phyloP scores from a whole-genome alignment of 1,139 yeast species.

The Geotrichum histeridarum region DNA sequence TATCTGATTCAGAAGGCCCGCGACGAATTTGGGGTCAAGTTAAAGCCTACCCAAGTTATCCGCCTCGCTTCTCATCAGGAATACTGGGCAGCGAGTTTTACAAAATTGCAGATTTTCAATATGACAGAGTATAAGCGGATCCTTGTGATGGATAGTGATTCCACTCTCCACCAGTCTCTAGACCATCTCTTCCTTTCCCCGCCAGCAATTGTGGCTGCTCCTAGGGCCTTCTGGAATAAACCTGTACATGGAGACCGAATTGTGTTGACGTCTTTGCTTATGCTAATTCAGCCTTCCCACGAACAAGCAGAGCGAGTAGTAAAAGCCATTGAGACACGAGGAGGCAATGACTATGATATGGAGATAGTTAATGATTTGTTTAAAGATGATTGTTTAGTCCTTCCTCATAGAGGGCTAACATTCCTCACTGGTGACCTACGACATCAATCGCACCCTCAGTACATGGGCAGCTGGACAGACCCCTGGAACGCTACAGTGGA shows the following conservation, averaged over 20 bases:
- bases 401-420: constrained; percentile 48
- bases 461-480: constrained; percentile 12
- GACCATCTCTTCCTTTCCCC: constrained; percentile 50
- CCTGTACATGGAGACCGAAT: constrained; percentile 2
- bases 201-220: constrained; percentile 36
- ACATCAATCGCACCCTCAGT: constrained; percentile 2
- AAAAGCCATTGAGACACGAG: constrained; percentile 34
- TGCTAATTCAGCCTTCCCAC: constrained; percentile 44
- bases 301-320: constrained; percentile 35
- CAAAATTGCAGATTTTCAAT: constrained; percentile 46
- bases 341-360: constrained; percentile 45
- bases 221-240: constrained; percentile 35
- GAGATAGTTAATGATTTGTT: constrained; percentile 45
- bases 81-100: constrained; percentile 47
- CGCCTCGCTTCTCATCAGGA: constrained; percentile 27
- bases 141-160: constrained; percentile 45
- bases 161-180: constrained; percentile 31
- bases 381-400: constrained; percentile 33
- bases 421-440: constrained; percentile 49
- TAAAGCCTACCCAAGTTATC: constrained; percentile 31
- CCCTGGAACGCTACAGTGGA: constrained; percentile 16
- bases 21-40: constrained; percentile 23
- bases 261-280: constrained; percentile 41
- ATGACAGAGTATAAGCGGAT: constrained; percentile 45
- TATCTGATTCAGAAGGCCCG: not conserved